A percentile compares a stretch with the other conserved stretches of the same genome.
These are phyloP conservation scores for Sclerotinia borealis DNA, from an alignment of 2,329 filamentous ascomycete species.

Conservation along the genomic window DNA sequence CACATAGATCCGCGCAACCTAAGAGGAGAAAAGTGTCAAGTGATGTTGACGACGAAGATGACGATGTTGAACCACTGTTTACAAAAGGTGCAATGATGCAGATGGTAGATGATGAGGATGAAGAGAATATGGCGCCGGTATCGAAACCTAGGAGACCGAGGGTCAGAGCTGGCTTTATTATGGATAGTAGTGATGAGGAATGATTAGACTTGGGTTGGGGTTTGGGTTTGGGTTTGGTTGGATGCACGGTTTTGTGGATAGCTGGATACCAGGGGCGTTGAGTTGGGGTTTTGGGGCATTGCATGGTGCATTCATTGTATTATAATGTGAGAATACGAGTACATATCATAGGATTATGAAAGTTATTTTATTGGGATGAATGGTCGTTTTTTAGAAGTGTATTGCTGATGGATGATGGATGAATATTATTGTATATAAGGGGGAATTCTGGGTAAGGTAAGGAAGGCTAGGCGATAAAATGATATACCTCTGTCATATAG, in stretches of 20 bases:
- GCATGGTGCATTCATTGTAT: background rate
- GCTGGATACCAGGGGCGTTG: conserved; percentile 11
- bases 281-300: background rate
- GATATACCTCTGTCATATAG: no score
- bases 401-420: no score
- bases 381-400: background rate
- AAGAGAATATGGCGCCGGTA: conserved; percentile 38
- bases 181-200: conserved; percentile 51
- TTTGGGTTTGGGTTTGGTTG: background rate
- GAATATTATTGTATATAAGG: no score
- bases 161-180: conserved; percentile 47
- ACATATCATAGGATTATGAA: background rate
- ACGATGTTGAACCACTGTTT: background rate
- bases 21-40: conserved; percentile 36
- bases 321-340: background rate
- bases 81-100: conserved; percentile 16
- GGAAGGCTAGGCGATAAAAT: no score
- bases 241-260: background rate
- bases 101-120: conserved; percentile 34
- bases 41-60: conserved; percentile 27
- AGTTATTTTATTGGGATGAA: background rate
- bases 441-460: no score
- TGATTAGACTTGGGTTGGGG: no score
- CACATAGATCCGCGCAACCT: conserved; percentile 31
- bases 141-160: conserved; percentile 31